A percentile compares a stretch with the other conserved stretches of the same genome.
Evolutionary conservation across 148 eudicot genomes (phyloP).

Genomic region (Limonium bicolor): DNA sequence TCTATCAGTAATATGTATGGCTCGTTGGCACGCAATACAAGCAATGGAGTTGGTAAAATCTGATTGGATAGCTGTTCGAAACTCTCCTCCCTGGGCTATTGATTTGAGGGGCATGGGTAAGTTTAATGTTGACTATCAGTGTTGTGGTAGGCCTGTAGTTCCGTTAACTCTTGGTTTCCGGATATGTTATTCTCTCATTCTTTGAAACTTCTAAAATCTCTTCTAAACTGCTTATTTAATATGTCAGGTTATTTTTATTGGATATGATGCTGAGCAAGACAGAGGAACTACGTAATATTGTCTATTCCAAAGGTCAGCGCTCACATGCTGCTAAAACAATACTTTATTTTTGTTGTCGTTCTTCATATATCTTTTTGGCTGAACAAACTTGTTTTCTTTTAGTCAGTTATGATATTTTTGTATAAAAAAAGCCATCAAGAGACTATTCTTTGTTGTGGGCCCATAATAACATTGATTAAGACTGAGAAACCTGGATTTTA

Average conservation of each 20-base stretch:
- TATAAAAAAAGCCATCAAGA: too few species aligned
- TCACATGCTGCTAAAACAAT: too few species aligned
- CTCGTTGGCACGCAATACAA: slow-evolving; percentile 89
- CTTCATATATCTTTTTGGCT: too few species aligned
- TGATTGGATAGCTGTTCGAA: slow-evolving; percentile 74
- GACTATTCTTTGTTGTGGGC: too few species aligned
- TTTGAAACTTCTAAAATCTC: not conserved
- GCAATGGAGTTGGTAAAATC: slow-evolving; percentile 75
- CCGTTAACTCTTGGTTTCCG: too few species aligned
- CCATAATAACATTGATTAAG: too few species aligned
- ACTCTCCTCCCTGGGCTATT: slow-evolving; percentile 92
- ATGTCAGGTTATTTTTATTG: slow-evolving; percentile 74
- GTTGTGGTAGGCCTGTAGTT: too few species aligned
- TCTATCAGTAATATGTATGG: slow-evolving; percentile 84
- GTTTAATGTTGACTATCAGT: slow-evolving; percentile 11
- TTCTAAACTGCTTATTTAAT: slow-evolving; percentile 6
- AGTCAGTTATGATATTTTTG: too few species aligned
- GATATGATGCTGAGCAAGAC: slow-evolving; percentile 55
- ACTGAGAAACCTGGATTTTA: too few species aligned
- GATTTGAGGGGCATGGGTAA: slow-evolving; percentile 99
- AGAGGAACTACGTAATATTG: slow-evolving; percentile 80
- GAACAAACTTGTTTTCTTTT: too few species aligned
- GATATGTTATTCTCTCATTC: not conserved
- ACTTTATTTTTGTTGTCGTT: too few species aligned
- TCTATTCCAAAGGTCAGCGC: slow-evolving; percentile 70